These are phyloP conservation scores for Epichloe uncinata DNA, from an alignment of 2,329 filamentous ascomycete species.

Conservation along the genomic window DNA sequence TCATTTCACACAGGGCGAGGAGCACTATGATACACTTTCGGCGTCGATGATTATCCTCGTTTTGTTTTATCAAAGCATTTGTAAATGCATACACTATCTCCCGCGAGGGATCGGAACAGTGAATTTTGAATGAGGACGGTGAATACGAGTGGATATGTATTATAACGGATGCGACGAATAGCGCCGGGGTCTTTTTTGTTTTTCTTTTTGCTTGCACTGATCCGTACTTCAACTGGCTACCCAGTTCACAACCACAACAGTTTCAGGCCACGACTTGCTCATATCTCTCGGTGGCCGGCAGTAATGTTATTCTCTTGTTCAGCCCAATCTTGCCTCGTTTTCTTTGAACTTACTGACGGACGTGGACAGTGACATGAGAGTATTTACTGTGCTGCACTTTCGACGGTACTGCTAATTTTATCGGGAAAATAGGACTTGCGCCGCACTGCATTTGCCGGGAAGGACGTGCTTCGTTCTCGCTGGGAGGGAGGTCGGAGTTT, in stretches of 20 bases:
- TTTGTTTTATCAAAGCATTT: background rate
- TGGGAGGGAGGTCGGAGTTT: background rate
- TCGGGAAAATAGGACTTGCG: background rate
- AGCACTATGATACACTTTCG: background rate
- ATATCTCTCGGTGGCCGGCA: background rate
- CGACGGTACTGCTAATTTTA: too few species aligned
- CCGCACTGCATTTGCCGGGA: background rate
- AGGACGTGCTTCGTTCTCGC: background rate
- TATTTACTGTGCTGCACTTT: background rate
- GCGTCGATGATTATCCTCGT: background rate
- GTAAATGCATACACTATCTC: background rate
- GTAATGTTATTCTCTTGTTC: background rate
- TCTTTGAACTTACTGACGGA: conserved; percentile 15
- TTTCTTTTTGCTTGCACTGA: too few species aligned
- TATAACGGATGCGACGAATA: conserved; percentile 5
- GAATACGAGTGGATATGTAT: conserved; percentile 4
- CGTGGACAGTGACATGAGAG: conserved; percentile 16
- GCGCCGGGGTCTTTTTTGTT: background rate
- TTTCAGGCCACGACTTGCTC: background rate
- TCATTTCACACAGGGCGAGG: background rate
- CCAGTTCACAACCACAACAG: background rate
- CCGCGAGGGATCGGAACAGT: conserved; percentile 3
- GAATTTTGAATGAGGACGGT: background rate
- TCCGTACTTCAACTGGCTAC: background rate
- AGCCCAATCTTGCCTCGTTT: background rate